Evolutionary conservation across 1,284 basidiomycete genomes (phyloP), one percentile per base, ranked within the genome.

Genomic region (Malassezia slooffiae): DNA sequence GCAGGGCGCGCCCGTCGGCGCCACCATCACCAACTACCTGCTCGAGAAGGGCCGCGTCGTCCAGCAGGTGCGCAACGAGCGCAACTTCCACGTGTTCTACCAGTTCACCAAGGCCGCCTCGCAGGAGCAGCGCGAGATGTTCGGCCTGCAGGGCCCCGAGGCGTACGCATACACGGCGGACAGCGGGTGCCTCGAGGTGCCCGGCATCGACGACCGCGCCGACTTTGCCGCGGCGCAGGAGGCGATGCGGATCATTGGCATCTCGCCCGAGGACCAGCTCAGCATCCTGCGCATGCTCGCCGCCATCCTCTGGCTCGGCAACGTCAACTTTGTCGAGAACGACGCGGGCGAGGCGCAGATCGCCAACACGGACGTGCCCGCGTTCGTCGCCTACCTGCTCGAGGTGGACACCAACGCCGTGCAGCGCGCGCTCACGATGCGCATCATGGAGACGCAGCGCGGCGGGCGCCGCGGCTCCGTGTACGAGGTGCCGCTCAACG

Each of bases 41-140:
- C 75, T 99, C 52, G 93, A 99, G 73, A 97, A 97, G 72, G 84
- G 84, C 41, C 60, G 93, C 54, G 88, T 97, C 11, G 90, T 96
- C 5, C 88, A 89, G 15, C 93, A 99, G 70, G 87, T 97, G 47
- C 83, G 86, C 64, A 84, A 87, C 59, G 93, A 99, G 72, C 80
- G 93, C 51, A 87, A 93, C 71, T 99, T 99, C 72, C 93, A 99
- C 70, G 93, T 99, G 55, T 97, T 99, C 75, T 99, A 97, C 72
- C 93, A 99, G 70, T 91, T 97, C 71, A 95, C 93, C 31, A 97
- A 96, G 71, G 89, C 82, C 5, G 93, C 93, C 4, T 80, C 83
- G 5, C 75, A 81, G 34, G 82, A 82, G 41, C 87, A 95, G 71
- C 79, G 88, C 71, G 91, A 97, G 73, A 78, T 80, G 48, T 93